These are phyloP conservation scores for Prunus fruticosa DNA, from an alignment of 306 rosid genomes.

Conservation along the genomic window DNA sequence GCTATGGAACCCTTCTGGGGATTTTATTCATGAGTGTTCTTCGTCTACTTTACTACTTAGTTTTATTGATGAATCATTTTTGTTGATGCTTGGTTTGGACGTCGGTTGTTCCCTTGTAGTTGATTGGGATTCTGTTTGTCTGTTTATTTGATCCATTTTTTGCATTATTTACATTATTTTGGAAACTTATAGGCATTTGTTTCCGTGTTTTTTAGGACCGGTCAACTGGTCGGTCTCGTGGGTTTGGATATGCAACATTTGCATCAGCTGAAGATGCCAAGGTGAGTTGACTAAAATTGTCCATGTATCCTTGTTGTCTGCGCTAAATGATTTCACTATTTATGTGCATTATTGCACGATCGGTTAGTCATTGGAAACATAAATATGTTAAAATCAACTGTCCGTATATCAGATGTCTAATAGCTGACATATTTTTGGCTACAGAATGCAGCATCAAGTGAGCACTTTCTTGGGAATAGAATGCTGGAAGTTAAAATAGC, in stretches of 20 bases:
- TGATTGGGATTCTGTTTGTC: background rate
- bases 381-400: background rate
- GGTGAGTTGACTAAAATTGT: conserved; percentile 35
- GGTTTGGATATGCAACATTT: conserved; percentile 97
- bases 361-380: too few species aligned
- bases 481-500: conserved; percentile 97
- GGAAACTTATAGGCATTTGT: background rate
- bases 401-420: background rate
- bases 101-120: background rate
- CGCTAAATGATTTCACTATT: background rate
- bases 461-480: conserved; percentile 88
- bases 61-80: background rate
- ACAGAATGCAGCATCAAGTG: conserved; percentile 72
- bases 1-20: background rate
- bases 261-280: conserved; percentile 83
- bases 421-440: conserved; percentile 16
- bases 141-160: background rate
- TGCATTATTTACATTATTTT: background rate
- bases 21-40: background rate
- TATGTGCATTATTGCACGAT: background rate
- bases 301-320: background rate
- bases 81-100: background rate
- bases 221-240: conserved; percentile 91
- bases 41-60: background rate
- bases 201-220: conserved; percentile 57